Evolutionary conservation across 2,329 filamentous ascomycete genomes (phyloP).

Genomic region (Xylariaceae sp.): DNA sequence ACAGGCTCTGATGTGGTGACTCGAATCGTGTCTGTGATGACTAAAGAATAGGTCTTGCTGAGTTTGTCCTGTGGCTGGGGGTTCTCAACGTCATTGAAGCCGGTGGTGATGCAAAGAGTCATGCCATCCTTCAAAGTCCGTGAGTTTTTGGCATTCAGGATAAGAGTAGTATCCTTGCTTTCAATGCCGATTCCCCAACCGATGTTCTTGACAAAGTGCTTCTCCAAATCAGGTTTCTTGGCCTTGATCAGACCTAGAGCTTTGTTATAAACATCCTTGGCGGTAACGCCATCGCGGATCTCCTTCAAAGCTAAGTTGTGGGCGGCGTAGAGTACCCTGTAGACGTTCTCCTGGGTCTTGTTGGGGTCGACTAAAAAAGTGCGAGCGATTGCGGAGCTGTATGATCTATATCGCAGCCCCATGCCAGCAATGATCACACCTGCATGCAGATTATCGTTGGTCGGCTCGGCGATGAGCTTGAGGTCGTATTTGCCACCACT

Average conservation of each 20-base stretch:
- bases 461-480: slow-evolving; percentile 71
- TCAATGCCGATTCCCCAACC: slow-evolving; percentile 93
- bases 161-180: slow-evolving; percentile 75
- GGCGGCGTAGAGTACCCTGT: slow-evolving; percentile 79
- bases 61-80: slow-evolving; percentile 83
- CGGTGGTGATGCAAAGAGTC: slow-evolving; percentile 88
- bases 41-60: slow-evolving; percentile 81
- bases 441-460: slow-evolving; percentile 78
- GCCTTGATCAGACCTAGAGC: slow-evolving; percentile 74
- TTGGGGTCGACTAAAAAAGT: slow-evolving; percentile 97
- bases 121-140: slow-evolving; percentile 89
- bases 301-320: slow-evolving; percentile 90
- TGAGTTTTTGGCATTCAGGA: slow-evolving; percentile 82
- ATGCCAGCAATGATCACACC: slow-evolving; percentile 92
- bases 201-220: slow-evolving; percentile 89
- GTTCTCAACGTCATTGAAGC: slow-evolving; percentile 86
- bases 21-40: slow-evolving; percentile 90
- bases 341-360: slow-evolving; percentile 90
- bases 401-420: slow-evolving; percentile 92
- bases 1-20: slow-evolving; percentile 75
- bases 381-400: slow-evolving; percentile 85
- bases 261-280: slow-evolving; percentile 90
- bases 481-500: slow-evolving; percentile 95
- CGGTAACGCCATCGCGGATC: slow-evolving; percentile 77
- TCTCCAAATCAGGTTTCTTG: slow-evolving; percentile 93